Evolutionary conservation across 495 filamentous ascomycete species (phyloP).

Genomic region (Talaromyces wortmannii): DNA sequence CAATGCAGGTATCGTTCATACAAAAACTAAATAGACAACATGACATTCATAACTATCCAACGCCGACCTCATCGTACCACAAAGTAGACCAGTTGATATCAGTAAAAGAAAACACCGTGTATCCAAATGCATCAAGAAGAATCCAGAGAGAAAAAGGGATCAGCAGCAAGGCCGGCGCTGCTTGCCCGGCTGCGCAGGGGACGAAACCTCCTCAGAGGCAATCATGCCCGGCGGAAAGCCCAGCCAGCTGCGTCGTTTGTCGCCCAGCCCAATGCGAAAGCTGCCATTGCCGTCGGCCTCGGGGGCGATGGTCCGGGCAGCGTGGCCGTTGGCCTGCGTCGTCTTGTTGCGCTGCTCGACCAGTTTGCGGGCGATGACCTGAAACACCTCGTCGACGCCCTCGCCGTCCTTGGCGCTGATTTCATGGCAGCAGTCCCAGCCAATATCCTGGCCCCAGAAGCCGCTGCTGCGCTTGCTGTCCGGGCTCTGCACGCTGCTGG

Average conservation of each 20-base stretch:
- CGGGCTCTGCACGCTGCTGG: conserved; percentile 48
- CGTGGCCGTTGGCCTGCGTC: conserved; percentile 1
- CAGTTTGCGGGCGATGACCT: conserved; percentile 87
- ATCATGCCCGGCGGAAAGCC: conserved; percentile 37
- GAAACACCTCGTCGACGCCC: conserved; percentile 95
- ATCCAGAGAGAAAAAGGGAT: neutral
- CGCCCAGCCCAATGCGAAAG: conserved; percentile 36
- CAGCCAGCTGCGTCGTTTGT: conserved; percentile 46
- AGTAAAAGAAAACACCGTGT: too few species aligned
- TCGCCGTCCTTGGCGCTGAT: conserved; percentile 92
- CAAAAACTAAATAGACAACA: too few species aligned
- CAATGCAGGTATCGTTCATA: too few species aligned
- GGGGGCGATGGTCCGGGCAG: neutral
- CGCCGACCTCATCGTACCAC: too few species aligned
- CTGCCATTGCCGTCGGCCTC: conserved; percentile 26
- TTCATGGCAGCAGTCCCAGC: conserved; percentile 96
- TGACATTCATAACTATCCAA: too few species aligned
- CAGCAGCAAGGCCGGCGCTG: conserved; percentile 3
- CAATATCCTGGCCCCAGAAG: conserved; percentile 87
- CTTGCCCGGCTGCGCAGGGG: neutral
- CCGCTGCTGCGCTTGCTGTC: conserved; percentile 73
- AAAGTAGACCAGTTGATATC: too few species aligned
- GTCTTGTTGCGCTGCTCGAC: conserved; percentile 79
- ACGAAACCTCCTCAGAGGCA: conserved; percentile 23
- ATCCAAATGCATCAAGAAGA: too few species aligned